Conservation (phyloP, 495 filamentous ascomycete genomes). For the Aspergillus funiculosus region DNA sequence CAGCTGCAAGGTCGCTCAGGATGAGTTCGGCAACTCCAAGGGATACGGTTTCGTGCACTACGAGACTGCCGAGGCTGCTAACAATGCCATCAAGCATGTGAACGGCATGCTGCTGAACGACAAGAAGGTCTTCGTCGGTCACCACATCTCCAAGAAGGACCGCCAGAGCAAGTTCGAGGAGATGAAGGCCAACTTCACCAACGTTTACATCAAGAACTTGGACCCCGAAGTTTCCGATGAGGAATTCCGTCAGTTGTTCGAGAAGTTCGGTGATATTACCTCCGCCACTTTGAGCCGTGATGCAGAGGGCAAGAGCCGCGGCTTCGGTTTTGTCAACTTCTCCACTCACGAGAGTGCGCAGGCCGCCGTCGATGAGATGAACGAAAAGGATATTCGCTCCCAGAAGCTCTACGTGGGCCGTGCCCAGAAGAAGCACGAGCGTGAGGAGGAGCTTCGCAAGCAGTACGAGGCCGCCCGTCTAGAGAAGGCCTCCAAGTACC, state of each 20-base stretch:
- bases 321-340: slow-evolving; percentile 98
- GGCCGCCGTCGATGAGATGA: slow-evolving; percentile 84
- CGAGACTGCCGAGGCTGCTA: slow-evolving; percentile 96
- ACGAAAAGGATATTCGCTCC: slow-evolving; percentile 84
- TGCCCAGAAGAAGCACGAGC: slow-evolving; percentile 99
- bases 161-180: slow-evolving; percentile 99
- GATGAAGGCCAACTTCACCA: slow-evolving; percentile 99
- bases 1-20: slow-evolving; percentile 98
- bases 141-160: slow-evolving; percentile 99
- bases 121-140: slow-evolving; percentile 99
- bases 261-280: slow-evolving; percentile 87
- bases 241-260: slow-evolving; percentile 88
- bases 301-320: slow-evolving; percentile 85
- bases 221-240: slow-evolving; percentile 81
- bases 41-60: slow-evolving; percentile 99
- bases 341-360: slow-evolving; percentile 82
- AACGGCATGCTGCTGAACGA: slow-evolving; percentile 99
- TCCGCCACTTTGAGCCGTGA: slow-evolving; percentile 92
- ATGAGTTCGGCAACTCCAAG: slow-evolving; percentile 92
- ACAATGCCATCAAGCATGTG: slow-evolving; percentile 97
- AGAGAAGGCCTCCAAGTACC: slow-evolving; percentile 98
- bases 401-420: slow-evolving; percentile 97
- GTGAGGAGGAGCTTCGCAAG: slow-evolving; percentile 97
- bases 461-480: slow-evolving; percentile 96
- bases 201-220: slow-evolving; percentile 99